Percentiles rank a stretch among this genome's conserved stretches.
These are phyloP conservation scores for Thozetella sp. DNA, from an alignment of 495 filamentous ascomycete genomes.

Conservation along the genomic window DNA sequence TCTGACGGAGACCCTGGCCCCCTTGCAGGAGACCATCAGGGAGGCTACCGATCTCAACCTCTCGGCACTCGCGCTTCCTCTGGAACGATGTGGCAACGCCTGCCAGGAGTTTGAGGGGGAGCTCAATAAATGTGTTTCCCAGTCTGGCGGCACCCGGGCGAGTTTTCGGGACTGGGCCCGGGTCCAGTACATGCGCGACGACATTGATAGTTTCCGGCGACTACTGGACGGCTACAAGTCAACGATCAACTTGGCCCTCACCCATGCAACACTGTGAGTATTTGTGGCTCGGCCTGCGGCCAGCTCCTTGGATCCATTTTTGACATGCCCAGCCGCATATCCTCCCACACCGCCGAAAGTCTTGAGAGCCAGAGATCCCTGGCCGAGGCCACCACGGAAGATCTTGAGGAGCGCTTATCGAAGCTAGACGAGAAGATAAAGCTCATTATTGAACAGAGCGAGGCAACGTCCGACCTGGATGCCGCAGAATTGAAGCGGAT, in stretches of 20 bases:
- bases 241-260: slow-evolving; percentile 14
- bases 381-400: too few species aligned
- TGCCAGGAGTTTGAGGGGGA: slow-evolving; percentile 14
- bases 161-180: slow-evolving; percentile 20
- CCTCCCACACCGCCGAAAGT: too few species aligned
- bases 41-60: too few species aligned
- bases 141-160: slow-evolving; percentile 4
- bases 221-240: slow-evolving; percentile 18
- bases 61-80: slow-evolving; percentile 9
- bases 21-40: too few species aligned
- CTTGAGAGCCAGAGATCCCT: too few species aligned
- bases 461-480: slow-evolving; percentile 27
- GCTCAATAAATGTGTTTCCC: slow-evolving; percentile 10
- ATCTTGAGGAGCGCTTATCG: too few species aligned
- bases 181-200: slow-evolving; percentile 16
- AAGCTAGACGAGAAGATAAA: too few species aligned
- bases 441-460: too few species aligned
- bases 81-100: slow-evolving; percentile 13
- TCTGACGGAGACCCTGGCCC: too few species aligned
- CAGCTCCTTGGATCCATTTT: too few species aligned
- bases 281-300: too few species aligned
- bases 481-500: slow-evolving; percentile 28
- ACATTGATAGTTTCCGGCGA: slow-evolving; percentile 12
- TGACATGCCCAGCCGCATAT: too few species aligned
- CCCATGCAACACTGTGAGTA: slow-evolving; percentile 18